Base-by-base conservation (phyloP, 2,329 filamentous ascomycete genomes). In the Calonectria ilicicola region DNA sequence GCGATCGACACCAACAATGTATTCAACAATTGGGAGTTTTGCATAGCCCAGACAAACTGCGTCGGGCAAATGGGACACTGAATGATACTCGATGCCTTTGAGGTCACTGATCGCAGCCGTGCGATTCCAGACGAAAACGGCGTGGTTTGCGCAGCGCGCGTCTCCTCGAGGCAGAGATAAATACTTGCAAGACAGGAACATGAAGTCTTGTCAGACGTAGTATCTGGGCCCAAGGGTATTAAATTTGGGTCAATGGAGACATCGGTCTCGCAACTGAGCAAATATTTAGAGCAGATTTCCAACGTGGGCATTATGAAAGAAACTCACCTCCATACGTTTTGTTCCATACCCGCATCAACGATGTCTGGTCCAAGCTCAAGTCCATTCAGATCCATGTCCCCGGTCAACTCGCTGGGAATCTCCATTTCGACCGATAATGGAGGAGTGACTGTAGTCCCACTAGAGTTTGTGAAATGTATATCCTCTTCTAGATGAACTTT, bases 11-110 rank as follows among this genome's bases (percentile, higher is more conserved):
- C 58, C 1, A 80, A 74, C 1, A 80, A 69, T 0, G 78, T 80
- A 14, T 78, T 80, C 2, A 80, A 72, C 0, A 80, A 65, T 47
- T 80, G 78, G 2, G 77, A 74, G 15, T 80, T 80, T 40, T 80
- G 78, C 78, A 80, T 80, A 1, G 78, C 78, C 78, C 78, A 80
- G 10, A 79, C 65, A 8, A 80, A 80, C 27, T 76, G 68, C 0
- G 75, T 78, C 0, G 78, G 78, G 23, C 78, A 80, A 1, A 79
- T 70, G 23, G 65, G 60, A 6, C 78, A 80, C 17, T 77, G 71
- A 12, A 80, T 75, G 2, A 80, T 67, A 0, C 66, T 21, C 2
- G 66, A 56, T 17, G 78, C 73, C 2, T 72, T 75, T 1, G 46
- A 35, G 1, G 73, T 79, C 9, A 79, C 66, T 15, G 76, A 67